phyloP scores from a whole-genome alignment of 306 rosid species.

The Citrullus mucosospermus region DNA sequence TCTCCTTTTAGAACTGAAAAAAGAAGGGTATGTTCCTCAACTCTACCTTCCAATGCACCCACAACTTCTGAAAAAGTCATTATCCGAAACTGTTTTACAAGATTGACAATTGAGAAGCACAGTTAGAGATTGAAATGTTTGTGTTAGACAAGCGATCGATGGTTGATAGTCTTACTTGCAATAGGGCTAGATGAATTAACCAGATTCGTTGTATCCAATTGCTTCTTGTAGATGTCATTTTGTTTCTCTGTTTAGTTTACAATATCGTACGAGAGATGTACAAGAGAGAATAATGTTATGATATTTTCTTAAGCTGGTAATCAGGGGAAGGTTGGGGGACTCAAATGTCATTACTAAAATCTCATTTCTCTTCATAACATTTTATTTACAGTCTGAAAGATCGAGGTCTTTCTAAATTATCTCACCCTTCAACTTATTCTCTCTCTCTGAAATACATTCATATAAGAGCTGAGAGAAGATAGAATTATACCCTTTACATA shows the following conservation, averaged over 20 bases:
- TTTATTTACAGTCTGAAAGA: no score
- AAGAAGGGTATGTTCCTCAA: constrained; percentile 67
- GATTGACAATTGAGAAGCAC: not conserved
- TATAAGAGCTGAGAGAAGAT: not conserved
- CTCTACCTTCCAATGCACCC: constrained; percentile 61
- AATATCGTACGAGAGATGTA: not conserved
- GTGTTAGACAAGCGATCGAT: not conserved
- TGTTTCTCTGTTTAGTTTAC: not conserved
- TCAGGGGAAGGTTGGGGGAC: no score
- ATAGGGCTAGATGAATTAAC: not conserved
- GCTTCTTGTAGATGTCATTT: not conserved
- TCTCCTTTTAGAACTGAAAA: constrained; percentile 55
- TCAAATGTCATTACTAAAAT: no score
- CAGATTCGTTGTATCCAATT: not conserved
- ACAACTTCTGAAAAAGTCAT: constrained; percentile 23
- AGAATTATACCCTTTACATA: no score
- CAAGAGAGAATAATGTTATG: not conserved
- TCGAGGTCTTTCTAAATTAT: no score
- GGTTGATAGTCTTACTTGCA: not conserved
- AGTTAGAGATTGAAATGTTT: not conserved
- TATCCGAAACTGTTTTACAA: constrained; percentile 1
- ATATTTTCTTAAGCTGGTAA: not conserved
- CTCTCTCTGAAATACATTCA: not conserved
- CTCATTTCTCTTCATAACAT: not conserved
- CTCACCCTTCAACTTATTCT: no score